These are phyloP conservation scores for Metschnikowia kofuensis DNA, from an alignment of 805 yeast genomes.

Conservation along the genomic window DNA sequence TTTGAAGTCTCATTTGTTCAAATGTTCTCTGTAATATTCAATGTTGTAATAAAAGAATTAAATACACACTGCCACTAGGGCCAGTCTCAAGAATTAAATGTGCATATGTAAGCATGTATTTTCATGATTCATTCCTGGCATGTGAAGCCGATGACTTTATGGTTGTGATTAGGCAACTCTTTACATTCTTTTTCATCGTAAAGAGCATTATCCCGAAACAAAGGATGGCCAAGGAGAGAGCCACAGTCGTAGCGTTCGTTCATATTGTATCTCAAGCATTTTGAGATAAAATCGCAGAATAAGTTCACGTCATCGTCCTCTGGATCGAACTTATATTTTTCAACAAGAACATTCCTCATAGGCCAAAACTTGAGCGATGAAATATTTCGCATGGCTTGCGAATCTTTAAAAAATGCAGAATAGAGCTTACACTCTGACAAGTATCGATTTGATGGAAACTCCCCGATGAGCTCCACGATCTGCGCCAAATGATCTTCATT, in stretches of 20 bases:
- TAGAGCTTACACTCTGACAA: constrained; percentile 57
- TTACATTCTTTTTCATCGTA: constrained; percentile 18
- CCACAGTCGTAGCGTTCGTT: constrained; percentile 53
- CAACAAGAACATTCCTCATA: constrained; percentile 71
- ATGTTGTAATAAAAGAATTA: not conserved
- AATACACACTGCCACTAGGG: constrained; percentile 4
- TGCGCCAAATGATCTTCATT: constrained; percentile 98
- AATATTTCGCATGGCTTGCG: constrained; percentile 75
- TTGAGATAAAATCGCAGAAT: constrained; percentile 45
- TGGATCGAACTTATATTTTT: constrained; percentile 69
- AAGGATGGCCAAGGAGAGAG: constrained; percentile 51
- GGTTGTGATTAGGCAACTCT: constrained; percentile 23
- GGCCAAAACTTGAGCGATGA: constrained; percentile 88
- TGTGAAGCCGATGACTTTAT: constrained; percentile 32
- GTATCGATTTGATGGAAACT: constrained; percentile 57
- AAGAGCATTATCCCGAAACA: constrained; percentile 31
- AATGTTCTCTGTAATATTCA: constrained; percentile 4
- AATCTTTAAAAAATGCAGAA: constrained; percentile 58
- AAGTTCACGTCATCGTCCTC: constrained; percentile 34
- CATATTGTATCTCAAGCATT: constrained; percentile 51
- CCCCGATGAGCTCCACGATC: constrained; percentile 78
- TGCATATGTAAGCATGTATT: not conserved
- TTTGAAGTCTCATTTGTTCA: constrained; percentile 14
- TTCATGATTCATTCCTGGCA: constrained; percentile 20
- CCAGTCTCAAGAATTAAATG: constrained; percentile 6